Base-by-base conservation (phyloP, 805 yeast genomes). In the Candida orba region DNA sequence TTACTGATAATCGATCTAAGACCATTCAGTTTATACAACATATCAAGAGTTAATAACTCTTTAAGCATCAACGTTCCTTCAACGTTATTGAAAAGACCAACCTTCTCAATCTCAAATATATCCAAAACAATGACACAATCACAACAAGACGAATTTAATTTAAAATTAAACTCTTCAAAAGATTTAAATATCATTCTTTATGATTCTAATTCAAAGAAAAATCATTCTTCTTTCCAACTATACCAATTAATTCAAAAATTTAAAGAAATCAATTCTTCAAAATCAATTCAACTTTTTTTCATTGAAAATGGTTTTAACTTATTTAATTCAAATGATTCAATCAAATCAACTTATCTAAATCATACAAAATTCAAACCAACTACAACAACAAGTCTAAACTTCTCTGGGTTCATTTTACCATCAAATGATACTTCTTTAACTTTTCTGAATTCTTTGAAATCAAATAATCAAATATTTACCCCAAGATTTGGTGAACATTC, bases 41-140 rank as follows among this genome's bases (percentile, higher is more conserved):
- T 71, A 45, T 63, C 75, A 5, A 85, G 84, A 47, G 63, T 91
- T 9, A 52, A 53, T 6, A 68, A 73, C 33, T 77, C 97, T 0
- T 65, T 86, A 36, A 87, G 86, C 58, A 73, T 91, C 24, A 86
- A 95, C 59, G 69, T 90, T 10, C 97, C 98, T 1, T 83, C 96
- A 14, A 91, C 97, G 1, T 68, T 91, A 29, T 65, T 91, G 50
- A 85, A 81, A 58, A 73, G 98, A 47, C 37, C 48, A 3, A 52
- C 58, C 2, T 58, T 58, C 52, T 52, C 52, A 22, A 39, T 58
- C 15, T 39, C 49, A n/a, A 58, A 58, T 36, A 48, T 58, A 32
- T 52, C 53, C 42, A 58, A 54, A 36, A 58, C 62, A 5, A 58
- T 58, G 62, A 51, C 50, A 14, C 38, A 47, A 2, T 37, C 53